Base-by-base conservation (phyloP, 495 filamentous ascomycete genomes). In the Aspergillus wentii region DNA sequence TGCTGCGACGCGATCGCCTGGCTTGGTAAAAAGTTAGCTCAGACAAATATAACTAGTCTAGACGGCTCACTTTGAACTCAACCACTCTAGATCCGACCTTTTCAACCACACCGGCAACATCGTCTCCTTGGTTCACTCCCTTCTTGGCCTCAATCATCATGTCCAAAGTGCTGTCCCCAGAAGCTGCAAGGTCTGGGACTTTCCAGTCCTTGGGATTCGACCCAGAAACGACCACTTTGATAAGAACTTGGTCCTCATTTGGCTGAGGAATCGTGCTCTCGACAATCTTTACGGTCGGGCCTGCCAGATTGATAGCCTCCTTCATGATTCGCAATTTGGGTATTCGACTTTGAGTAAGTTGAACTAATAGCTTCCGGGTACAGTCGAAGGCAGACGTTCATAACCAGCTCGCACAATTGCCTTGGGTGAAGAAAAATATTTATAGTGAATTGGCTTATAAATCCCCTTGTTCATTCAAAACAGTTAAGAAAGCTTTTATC, bases 141-240 rank as follows among this genome's bases (percentile, higher is more conserved):
- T 25, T 25, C 10, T 25, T 25, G 22, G 22, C 22, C 22, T 25
- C 22, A 5, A 10, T 6, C 5, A 25, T 5, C 22, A 25, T 25
- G 10, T 10, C 22, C 7, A 6, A 17, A 11, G 28, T 32, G 15
- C 13, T 44, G 31, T 21, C 50, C 23, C 7, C 32, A 27, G 25
- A 51, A 46, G 19, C 29, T 8, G 5, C n/a, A 5, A 28, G 52
- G 32, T 58, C 46, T 3, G 62, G 59, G 11, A 56, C 33, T 49
- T 80, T 85, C 82, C 80, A 84, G 62, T 88, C 84, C 50, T 87
- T 88, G 4, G 84, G 85, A 51, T 88, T 88, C 15, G 71, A 77
- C 15, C 78, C 80, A 22, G 67, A 70, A 11, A 79, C 72, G 10
- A 82, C 57, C 25, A 86, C 79, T 40, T 76, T 75, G 47, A 81